Percentiles rank a stretch among this genome's conserved stretches.
Evolutionary conservation across 495 filamentous ascomycete genomes (phyloP).

Genomic region (Amniculicola lignicola): DNA sequence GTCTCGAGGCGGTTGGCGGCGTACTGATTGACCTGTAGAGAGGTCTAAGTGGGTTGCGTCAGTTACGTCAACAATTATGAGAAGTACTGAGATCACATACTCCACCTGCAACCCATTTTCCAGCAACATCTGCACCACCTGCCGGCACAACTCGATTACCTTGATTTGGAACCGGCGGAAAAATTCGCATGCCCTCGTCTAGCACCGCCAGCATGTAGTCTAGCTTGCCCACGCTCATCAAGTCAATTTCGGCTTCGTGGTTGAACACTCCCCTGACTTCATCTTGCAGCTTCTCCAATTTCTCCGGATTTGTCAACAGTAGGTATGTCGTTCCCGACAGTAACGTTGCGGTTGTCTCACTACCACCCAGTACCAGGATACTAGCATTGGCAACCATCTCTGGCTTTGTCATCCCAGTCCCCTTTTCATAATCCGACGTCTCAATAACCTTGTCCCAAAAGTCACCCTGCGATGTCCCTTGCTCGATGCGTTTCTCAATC

Average conservation of each 20-base stretch:
- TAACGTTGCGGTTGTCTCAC: constrained; percentile 60
- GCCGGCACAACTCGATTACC: constrained; percentile 48
- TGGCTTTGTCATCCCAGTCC: constrained; percentile 18
- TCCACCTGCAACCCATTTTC: constrained; percentile 45
- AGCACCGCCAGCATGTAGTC: constrained; percentile 56
- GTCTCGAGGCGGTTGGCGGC: constrained; percentile 45
- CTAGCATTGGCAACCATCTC: constrained; percentile 20
- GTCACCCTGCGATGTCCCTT: constrained; percentile 22
- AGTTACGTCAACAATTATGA: background rate
- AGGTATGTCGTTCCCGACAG: constrained; percentile 53
- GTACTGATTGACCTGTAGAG: constrained; percentile 51
- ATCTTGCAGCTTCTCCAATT: constrained; percentile 44
- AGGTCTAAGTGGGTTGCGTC: constrained; percentile 41
- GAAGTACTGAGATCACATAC: constrained; percentile 28
- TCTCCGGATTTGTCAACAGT: constrained; percentile 48
- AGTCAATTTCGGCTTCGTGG: constrained; percentile 51
- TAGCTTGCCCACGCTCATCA: constrained; percentile 46
- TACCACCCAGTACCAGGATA: constrained; percentile 33
- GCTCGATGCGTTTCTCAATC: constrained; percentile 34
- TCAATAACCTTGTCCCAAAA: constrained; percentile 20
- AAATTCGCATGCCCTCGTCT: constrained; percentile 57
- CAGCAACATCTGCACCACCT: constrained; percentile 49
- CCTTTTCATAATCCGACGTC: constrained; percentile 15
- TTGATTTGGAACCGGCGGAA: constrained; percentile 53
- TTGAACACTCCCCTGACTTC: constrained; percentile 55